Evolutionary conservation across 2,329 filamentous ascomycete species (phyloP).

Genomic region (Colletotrichum gloeosporioides): DNA sequence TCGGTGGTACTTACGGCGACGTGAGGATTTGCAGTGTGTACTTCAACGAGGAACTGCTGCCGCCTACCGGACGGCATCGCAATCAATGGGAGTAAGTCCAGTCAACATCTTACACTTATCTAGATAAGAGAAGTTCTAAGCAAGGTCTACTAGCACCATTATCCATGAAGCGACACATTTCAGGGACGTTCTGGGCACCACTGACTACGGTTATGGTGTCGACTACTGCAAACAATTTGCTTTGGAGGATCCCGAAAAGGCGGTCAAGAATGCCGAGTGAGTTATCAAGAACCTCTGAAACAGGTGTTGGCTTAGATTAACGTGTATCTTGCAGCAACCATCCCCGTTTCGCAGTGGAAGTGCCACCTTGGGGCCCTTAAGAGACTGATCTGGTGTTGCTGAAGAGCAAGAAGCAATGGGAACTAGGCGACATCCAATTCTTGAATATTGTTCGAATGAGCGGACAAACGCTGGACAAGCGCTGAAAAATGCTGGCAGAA

Average conservation of each 20-base stretch:
- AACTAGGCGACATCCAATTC: no score
- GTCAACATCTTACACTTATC: background rate
- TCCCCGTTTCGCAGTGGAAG: background rate
- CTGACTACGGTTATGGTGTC: background rate
- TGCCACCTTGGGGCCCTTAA: background rate
- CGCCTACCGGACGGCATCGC: background rate
- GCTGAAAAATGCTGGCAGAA: background rate
- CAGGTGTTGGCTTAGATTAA: background rate
- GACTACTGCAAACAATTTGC: background rate
- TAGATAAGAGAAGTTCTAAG: background rate
- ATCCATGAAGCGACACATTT: background rate
- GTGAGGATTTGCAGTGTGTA: background rate
- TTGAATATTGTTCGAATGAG: no score
- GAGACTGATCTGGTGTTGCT: background rate
- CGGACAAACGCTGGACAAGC: no score
- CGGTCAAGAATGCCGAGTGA: background rate
- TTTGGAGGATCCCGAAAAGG: background rate
- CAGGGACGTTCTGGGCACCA: background rate
- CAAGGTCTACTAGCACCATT: background rate
- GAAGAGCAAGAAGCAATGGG: background rate
- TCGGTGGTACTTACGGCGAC: background rate
- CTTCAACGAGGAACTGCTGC: background rate
- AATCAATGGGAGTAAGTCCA: background rate
- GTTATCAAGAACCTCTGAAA: background rate
- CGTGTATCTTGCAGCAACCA: background rate